Evolutionary conservation across 2,329 filamentous ascomycete species (phyloP).

Genomic region (Clarireedia homoeocarpa): DNA sequence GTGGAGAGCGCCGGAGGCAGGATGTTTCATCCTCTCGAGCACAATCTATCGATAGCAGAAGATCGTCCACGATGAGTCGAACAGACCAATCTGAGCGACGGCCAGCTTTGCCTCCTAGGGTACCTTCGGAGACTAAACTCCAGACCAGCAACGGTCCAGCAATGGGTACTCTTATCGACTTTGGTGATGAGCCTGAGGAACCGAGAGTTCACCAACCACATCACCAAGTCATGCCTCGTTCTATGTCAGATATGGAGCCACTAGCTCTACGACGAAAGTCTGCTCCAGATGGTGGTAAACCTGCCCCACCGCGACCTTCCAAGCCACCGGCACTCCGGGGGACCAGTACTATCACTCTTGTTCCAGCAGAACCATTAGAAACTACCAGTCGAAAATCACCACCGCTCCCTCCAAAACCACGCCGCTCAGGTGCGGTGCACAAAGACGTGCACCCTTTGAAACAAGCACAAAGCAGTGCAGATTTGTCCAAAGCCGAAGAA

Average conservation of each 20-base stretch:
- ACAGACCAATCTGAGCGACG: conserved; percentile 17
- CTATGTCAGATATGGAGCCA: conserved; percentile 22
- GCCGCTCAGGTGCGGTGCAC: conserved; percentile 14
- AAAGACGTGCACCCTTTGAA: conserved; percentile 19
- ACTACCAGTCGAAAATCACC: conserved; percentile 34
- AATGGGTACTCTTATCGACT: conserved; percentile 54
- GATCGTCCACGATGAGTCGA: conserved; percentile 8
- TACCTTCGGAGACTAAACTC: conserved; percentile 17
- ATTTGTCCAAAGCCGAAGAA: conserved; percentile 12
- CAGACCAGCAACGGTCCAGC: conserved; percentile 30
- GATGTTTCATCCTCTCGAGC: conserved; percentile 11
- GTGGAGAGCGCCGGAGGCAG: conserved; percentile 17
- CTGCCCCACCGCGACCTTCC: conserved; percentile 46
- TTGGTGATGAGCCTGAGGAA: conserved; percentile 45
- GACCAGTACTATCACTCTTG: conserved; percentile 17
- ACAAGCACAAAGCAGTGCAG: conserved; percentile 22
- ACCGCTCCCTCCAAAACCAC: conserved; percentile 25
- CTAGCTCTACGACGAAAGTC: conserved; percentile 27
- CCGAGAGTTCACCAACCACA: conserved; percentile 31
- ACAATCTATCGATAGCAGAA: conserved; percentile 17
- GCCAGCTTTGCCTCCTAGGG: conserved; percentile 23
- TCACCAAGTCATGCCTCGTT: conserved; percentile 21
- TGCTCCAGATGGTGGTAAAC: conserved; percentile 14
- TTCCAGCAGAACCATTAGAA: conserved; percentile 31
- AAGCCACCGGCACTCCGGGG: conserved; percentile 51